Evolutionary conservation across 1,284 basidiomycete species (phyloP), one percentile per base, ranked within the genome.

Genomic region (Phellinidium pouzarii): DNA sequence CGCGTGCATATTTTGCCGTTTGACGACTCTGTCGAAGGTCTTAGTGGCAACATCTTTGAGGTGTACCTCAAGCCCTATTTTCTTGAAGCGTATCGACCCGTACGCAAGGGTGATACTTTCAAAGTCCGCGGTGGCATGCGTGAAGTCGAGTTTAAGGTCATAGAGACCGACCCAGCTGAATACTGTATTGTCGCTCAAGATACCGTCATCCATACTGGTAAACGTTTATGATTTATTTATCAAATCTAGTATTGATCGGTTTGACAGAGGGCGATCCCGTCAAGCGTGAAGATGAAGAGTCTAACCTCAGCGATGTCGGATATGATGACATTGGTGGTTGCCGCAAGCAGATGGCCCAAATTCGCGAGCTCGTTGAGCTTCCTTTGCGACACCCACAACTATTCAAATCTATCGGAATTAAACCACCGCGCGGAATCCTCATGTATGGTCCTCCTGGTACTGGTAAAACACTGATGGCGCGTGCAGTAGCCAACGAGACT

Each of bases 351-450:
- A 94, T 99, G 87, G 95, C 95, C 2, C 94, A 98, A 69, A 98
- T 99, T 58, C 94, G 96, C 70, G 96, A 99, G 77, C 85, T 99
- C 51, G 96, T 99, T 59, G 96, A 99, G 71, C 78, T 99, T 4
- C 96, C 95, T 27, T 80, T 99, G 37, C 91, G 95, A 54, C 96
- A 99, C 74, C 96, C 96, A 22, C 94, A 99, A 72, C 82, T 99
- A 12, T 99, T 98, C 87, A 99, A 99, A 71, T 94, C 92, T 22
- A 99, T 99, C 65, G 95, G 95, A 83, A 99, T 99, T 80, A 99
- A 98, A 74, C 96, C 95, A 31, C 96, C 96, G 36, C 90, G 96
- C 61, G 94, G 94, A 78, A 93, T 96, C 61, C 84, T 96, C 59
- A 89, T 97, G 91, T 96, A 82, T 63, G 94, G 94, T 57, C 94